phyloP scores from a whole-genome alignment of 2,329 filamentous ascomycete species.

The Aureobasidium sp. region DNA sequence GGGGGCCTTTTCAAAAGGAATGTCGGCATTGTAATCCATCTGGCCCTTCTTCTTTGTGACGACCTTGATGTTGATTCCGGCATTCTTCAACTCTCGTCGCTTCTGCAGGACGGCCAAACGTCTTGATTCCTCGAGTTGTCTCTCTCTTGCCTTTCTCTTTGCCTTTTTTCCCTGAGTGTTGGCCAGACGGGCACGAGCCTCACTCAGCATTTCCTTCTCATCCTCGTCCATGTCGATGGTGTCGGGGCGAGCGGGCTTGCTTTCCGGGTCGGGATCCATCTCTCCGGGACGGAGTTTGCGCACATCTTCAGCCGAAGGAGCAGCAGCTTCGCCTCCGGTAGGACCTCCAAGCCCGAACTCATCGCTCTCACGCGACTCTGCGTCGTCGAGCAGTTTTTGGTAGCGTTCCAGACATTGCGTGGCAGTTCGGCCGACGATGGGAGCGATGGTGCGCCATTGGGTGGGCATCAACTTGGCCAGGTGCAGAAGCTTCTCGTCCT shows the following conservation, averaged over 20 bases:
- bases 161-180: conserved; percentile 99
- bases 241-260: conserved; percentile 88
- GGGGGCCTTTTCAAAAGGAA: conserved; percentile 91
- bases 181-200: conserved; percentile 88
- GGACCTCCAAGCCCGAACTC: conserved; percentile 76
- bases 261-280: conserved; percentile 93
- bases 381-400: conserved; percentile 91
- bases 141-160: conserved; percentile 90
- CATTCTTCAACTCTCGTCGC: conserved; percentile 89
- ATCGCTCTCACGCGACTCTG: conserved; percentile 76
- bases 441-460: conserved; percentile 97
- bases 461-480: conserved; percentile 98
- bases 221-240: conserved; percentile 98
- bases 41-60: conserved; percentile 84
- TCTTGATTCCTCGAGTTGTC: conserved; percentile 89
- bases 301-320: conserved; percentile 88
- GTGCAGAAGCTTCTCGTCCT: conserved; percentile 94
- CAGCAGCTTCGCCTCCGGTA: conserved; percentile 74
- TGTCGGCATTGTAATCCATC: conserved; percentile 99
- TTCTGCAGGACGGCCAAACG: conserved; percentile 87
- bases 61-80: conserved; percentile 97
- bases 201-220: conserved; percentile 98
- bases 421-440: conserved; percentile 89
- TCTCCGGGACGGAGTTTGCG: conserved; percentile 75
- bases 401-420: conserved; percentile 97